Evolutionary conservation across 2,329 filamentous ascomycete species (phyloP).

Genomic region (Grosmannia clavigera): DNA sequence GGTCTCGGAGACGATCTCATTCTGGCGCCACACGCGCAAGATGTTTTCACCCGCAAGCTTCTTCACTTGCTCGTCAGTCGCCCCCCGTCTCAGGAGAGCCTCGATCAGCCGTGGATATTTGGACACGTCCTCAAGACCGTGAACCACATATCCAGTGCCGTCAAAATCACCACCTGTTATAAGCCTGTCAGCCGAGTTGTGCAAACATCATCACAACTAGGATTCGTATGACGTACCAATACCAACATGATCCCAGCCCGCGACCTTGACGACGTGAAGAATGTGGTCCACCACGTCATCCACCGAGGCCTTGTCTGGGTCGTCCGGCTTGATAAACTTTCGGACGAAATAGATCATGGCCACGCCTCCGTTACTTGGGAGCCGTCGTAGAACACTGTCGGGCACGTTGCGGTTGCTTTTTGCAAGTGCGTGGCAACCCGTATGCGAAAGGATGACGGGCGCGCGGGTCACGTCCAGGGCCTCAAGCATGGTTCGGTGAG

Average conservation of each 20-base stretch:
- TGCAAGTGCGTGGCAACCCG: slow-evolving; percentile 6
- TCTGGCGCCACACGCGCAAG: slow-evolving; percentile 1
- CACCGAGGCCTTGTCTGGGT: neutral
- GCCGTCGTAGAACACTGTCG: slow-evolving; percentile 11
- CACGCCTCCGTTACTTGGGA: slow-evolving; percentile 2
- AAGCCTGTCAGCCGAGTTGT: neutral
- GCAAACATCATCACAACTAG: neutral
- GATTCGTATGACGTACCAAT: slow-evolving; percentile 31
- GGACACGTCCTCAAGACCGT: neutral
- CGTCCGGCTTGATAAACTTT: neutral
- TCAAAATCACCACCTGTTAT: neutral
- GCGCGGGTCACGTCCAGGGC: slow-evolving; percentile 8
- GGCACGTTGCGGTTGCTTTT: slow-evolving; percentile 20
- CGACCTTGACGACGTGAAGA: slow-evolving; percentile 63
- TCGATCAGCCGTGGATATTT: slow-evolving; percentile 3
- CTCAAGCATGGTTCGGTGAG: slow-evolving; percentile 11
- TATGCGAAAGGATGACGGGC: slow-evolving; percentile 13
- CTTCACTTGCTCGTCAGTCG: slow-evolving; percentile 2
- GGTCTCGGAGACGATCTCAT: neutral
- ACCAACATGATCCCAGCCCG: slow-evolving; percentile 80
- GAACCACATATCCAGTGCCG: neutral
- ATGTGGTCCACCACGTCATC: slow-evolving; percentile 60
- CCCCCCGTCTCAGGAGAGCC: neutral
- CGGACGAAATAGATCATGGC: slow-evolving; percentile 1
- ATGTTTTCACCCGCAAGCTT: slow-evolving; percentile 3